Conservation (phyloP, 768 basidiomycete genomes). For the Psilocybe cubensis region DNA sequence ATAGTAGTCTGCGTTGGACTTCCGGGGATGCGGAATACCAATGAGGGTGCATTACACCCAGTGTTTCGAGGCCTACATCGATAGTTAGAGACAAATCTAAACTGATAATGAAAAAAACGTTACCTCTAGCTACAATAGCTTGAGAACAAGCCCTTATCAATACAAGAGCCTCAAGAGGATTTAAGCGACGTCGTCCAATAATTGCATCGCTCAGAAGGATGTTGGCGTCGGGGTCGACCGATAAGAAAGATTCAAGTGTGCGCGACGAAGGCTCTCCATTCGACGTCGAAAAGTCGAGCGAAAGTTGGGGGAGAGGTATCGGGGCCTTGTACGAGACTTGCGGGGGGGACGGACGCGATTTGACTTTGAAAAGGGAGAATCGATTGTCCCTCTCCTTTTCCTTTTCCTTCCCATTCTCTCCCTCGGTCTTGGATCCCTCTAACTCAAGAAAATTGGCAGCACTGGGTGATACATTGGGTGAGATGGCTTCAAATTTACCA, state of each 20-base stretch:
- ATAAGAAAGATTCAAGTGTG: conserved; percentile 60
- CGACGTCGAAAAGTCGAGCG: conserved; percentile 60
- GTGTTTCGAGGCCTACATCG: conserved; percentile 70
- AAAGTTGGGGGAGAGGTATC: conserved; percentile 55
- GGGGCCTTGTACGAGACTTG: conserved; percentile 37
- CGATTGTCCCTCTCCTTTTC: conserved; percentile 45
- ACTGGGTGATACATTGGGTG: conserved; percentile 48
- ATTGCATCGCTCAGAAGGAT: conserved; percentile 52
- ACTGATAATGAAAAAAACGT: conserved; percentile 11
- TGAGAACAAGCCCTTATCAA: conserved; percentile 73
- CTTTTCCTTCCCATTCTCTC: conserved; percentile 22
- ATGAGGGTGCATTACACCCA: conserved; percentile 85
- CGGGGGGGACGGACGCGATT: conserved; percentile 42
- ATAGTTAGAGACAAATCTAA: conserved; percentile 9
- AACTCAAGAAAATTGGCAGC: conserved; percentile 42
- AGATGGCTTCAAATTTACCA: conserved; percentile 76
- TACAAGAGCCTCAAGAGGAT: conserved; percentile 61
- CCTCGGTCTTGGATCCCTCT: conserved; percentile 28
- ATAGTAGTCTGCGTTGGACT: conserved; percentile 69
- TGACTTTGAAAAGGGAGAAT: conserved; percentile 55
- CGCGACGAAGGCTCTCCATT: conserved; percentile 41
- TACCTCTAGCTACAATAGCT: conserved; percentile 67
- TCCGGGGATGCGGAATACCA: conserved; percentile 79
- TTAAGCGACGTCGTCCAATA: conserved; percentile 62
- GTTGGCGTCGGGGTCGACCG: conserved; percentile 55